A percentile compares a stretch with the other conserved stretches of the same genome.
These are phyloP conservation scores for Citrus unshiu DNA, from an alignment of 345 rosid species.

Conservation along the genomic window DNA sequence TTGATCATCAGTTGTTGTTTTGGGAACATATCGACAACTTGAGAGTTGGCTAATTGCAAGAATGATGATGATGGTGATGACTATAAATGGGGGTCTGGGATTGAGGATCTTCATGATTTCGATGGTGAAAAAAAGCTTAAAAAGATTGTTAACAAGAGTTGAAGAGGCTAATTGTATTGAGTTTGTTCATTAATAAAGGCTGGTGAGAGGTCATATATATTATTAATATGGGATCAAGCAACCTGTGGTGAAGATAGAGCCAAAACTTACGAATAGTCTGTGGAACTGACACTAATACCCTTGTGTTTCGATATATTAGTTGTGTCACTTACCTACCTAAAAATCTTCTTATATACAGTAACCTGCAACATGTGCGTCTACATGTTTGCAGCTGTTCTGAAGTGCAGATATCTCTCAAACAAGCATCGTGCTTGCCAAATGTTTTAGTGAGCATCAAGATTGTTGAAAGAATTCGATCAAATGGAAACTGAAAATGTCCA, in stretches of 20 bases:
- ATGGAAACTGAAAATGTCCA: neutral
- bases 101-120: conserved; percentile 16
- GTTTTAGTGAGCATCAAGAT: neutral
- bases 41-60: conserved; percentile 23
- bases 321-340: neutral
- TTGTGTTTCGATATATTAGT: neutral
- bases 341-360: neutral
- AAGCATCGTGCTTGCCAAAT: neutral
- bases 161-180: conserved; percentile 3
- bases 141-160: neutral
- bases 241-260: conserved; percentile 9
- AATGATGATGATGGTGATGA: conserved; percentile 13
- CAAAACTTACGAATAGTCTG: conserved; percentile 8
- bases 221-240: conserved; percentile 12
- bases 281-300: conserved; percentile 13
- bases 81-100: conserved; percentile 10
- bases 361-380: neutral
- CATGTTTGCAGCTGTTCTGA: neutral
- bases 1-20: neutral
- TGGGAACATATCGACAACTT: conserved; percentile 19
- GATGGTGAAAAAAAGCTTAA: neutral
- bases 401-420: neutral
- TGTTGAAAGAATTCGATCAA: neutral
- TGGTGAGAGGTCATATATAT: neutral
- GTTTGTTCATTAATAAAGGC: neutral